Evolutionary conservation across 176 grass and related monocot species (phyloP).

Genomic region (Phyllostachys edulis): DNA sequence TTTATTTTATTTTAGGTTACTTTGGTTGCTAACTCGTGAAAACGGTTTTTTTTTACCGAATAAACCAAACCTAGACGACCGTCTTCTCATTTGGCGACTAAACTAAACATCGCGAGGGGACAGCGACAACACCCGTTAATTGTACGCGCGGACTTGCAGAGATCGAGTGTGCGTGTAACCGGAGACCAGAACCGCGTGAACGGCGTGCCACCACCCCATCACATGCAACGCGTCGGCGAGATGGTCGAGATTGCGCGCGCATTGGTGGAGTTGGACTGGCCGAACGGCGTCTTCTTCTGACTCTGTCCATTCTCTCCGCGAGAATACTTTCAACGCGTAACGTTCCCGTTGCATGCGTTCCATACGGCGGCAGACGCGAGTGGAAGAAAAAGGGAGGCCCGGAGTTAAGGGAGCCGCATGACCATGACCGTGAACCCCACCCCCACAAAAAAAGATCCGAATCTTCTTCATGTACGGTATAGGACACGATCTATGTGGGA

Average conservation of each 20-base stretch:
- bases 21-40: too few relatives aligned
- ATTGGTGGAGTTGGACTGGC: constrained; percentile 10
- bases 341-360: not conserved
- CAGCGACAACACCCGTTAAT: constrained; percentile 3
- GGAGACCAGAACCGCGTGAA: constrained; percentile 1
- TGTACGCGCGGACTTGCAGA: not conserved
- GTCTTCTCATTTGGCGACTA: not conserved
- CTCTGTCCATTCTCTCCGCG: not conserved
- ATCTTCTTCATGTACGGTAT: too few relatives aligned
- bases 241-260: not conserved
- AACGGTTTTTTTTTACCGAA: too few relatives aligned
- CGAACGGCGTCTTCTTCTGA: constrained; percentile 10
- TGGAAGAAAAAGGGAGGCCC: not conserved
- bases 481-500: too few relatives aligned
- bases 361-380: not conserved
- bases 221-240: not conserved
- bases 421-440: not conserved
- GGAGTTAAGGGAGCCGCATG: not conserved
- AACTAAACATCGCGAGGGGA: constrained; percentile 19
- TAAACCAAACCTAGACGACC: not conserved
- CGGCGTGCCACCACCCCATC: not conserved
- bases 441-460: too few relatives aligned
- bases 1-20: too few relatives aligned
- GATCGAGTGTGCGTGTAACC: not conserved
- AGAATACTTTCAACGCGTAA: constrained; percentile 6